Percentiles rank a stretch among this genome's conserved stretches.
These are phyloP conservation scores for Naematelia encephala DNA, from an alignment of 768 basidiomycete species.

Conservation along the genomic window DNA sequence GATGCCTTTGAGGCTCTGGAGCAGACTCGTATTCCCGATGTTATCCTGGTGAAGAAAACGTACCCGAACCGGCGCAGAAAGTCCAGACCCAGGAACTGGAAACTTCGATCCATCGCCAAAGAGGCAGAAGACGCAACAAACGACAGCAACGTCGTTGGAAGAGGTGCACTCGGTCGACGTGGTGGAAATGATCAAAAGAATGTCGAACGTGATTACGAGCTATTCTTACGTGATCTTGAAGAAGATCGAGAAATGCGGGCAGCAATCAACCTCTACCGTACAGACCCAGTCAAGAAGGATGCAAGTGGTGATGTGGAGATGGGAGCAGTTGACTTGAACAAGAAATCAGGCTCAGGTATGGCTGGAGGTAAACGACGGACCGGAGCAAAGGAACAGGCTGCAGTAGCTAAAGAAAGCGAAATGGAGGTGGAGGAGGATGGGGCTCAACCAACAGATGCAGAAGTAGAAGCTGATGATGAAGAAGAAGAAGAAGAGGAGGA, in stretches of 20 bases:
- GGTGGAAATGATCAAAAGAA: slow-evolving; percentile 86
- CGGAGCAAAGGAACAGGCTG: slow-evolving; percentile 6
- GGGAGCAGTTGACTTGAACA: slow-evolving; percentile 10
- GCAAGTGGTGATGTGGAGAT: slow-evolving; percentile 49
- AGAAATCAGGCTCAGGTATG: slow-evolving; percentile 34
- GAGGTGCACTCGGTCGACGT: slow-evolving; percentile 84
- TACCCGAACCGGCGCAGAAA: slow-evolving; percentile 94
- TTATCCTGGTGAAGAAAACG: slow-evolving; percentile 89
- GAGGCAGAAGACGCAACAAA: slow-evolving; percentile 76
- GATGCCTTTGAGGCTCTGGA: slow-evolving; percentile 70
- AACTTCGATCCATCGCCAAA: slow-evolving; percentile 84
- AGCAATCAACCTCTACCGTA: slow-evolving; percentile 82
- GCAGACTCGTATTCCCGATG: slow-evolving; percentile 71
- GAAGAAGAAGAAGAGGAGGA: slow-evolving; percentile 55
- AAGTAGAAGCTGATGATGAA: slow-evolving; percentile 43
- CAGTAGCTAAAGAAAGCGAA: slow-evolving; percentile 9
- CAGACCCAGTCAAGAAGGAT: slow-evolving; percentile 39
- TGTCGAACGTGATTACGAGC: slow-evolving; percentile 94
- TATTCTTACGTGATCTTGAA: slow-evolving; percentile 89
- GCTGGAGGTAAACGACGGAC: slow-evolving; percentile 40
- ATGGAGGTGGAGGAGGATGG: slow-evolving; percentile 54
- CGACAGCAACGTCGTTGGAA: slow-evolving; percentile 47
- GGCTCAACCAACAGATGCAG: slow-evolving; percentile 52
- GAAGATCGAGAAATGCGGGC: slow-evolving; percentile 89
- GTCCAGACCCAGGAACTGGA: slow-evolving; percentile 77